Conservation (phyloP, 2,329 filamentous ascomycete species). For the Ambrosiella beaveri region DNA sequence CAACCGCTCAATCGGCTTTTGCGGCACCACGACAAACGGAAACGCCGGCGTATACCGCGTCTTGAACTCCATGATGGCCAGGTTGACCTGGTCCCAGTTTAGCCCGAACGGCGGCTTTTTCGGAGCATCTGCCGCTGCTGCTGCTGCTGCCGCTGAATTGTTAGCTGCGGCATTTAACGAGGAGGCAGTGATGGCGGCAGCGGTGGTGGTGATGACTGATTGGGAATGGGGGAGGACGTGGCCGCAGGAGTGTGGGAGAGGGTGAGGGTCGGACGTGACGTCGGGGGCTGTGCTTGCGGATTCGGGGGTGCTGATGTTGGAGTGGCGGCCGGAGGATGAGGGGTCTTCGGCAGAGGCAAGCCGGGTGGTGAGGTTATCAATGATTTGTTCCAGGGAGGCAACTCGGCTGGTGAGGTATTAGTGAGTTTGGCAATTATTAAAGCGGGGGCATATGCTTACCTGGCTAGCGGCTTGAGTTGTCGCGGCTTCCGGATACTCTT, state of each 20-base stretch:
- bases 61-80: constrained; percentile 21
- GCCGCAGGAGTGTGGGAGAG: not conserved
- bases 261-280: not conserved
- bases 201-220: not conserved
- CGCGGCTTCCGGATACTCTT: constrained; percentile 19
- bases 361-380: constrained; percentile 14
- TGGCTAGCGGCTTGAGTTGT: constrained; percentile 17
- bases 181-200: not conserved
- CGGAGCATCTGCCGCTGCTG: not conserved
- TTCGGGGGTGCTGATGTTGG: constrained; percentile 10
- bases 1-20: constrained; percentile 18
- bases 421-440: not conserved
- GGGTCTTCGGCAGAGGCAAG: constrained; percentile 8
- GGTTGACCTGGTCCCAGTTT: constrained; percentile 23
- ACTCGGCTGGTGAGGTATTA: constrained; percentile 14
- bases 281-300: constrained; percentile 9
- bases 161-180: not conserved
- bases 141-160: not conserved
- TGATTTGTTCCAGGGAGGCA: constrained; percentile 16
- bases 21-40: constrained; percentile 23
- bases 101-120: constrained; percentile 20
- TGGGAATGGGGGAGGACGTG: not conserved
- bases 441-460: constrained; percentile 14
- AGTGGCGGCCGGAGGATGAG: not conserved
- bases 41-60: constrained; percentile 21